Percentiles rank a stretch among this genome's conserved stretches.
phyloP scores from a whole-genome alignment of 371 early-diverging fungal species.

The Nosema muscidifuracis region DNA sequence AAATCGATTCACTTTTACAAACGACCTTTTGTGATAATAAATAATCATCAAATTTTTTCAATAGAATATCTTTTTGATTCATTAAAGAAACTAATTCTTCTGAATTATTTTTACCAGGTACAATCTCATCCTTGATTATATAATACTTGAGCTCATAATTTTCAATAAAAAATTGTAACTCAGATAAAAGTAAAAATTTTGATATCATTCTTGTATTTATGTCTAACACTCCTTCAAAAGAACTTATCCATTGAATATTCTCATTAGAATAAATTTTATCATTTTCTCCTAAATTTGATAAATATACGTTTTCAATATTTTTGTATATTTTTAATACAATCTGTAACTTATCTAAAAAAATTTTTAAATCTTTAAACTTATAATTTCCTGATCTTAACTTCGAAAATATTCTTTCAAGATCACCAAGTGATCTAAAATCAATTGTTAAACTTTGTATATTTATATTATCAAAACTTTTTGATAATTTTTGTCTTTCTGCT shows the following conservation, averaged over 20 bases:
- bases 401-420: constrained; percentile 79
- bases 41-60: constrained; percentile 43
- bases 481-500: constrained; percentile 73
- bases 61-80: constrained; percentile 31
- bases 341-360: constrained; percentile 3
- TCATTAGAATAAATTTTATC: not conserved
- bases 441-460: constrained; percentile 48
- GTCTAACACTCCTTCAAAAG: not conserved
- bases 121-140: constrained; percentile 38
- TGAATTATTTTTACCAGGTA: constrained; percentile 38
- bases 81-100: constrained; percentile 42
- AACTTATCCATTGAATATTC: not conserved
- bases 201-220: not conserved
- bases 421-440: constrained; percentile 68
- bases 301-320: not conserved
- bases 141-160: constrained; percentile 8
- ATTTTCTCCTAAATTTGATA: not conserved
- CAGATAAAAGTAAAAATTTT: not conserved
- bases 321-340: constrained; percentile 9
- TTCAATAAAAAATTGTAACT: not conserved
- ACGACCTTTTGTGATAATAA: constrained; percentile 23
- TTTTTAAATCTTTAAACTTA: constrained; percentile 64
- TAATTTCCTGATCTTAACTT: constrained; percentile 76
- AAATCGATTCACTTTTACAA: constrained; percentile 3
- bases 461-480: constrained; percentile 69